These are phyloP conservation scores for Emiliania huxleyi DNA, from an alignment of 78 protist genomes.

Conservation along the genomic window DNA sequence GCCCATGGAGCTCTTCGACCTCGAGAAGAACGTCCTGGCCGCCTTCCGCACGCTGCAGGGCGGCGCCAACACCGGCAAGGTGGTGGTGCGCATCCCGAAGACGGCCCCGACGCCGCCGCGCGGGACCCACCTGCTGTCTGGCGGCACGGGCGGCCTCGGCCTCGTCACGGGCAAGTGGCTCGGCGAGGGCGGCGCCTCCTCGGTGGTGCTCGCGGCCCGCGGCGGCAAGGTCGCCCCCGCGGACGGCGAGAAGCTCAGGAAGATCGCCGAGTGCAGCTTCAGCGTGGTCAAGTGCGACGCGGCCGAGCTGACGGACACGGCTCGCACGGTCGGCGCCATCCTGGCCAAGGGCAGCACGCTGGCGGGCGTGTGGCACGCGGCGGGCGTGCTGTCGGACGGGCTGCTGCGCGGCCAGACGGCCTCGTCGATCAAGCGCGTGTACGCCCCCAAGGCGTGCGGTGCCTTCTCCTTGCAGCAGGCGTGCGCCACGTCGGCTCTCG, in stretches of 20 bases:
- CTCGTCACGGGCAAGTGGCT: slow-evolving; percentile 2
- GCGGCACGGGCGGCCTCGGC: slow-evolving; percentile 45
- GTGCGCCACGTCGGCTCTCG: background rate
- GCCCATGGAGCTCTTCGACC: background rate
- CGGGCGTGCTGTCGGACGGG: background rate
- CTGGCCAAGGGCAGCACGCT: background rate
- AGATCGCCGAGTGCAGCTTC: background rate
- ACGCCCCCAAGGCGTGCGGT: background rate
- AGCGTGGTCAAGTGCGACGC: background rate
- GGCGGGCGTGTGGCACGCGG: slow-evolving; percentile 1
- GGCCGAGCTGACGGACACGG: background rate
- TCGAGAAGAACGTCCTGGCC: background rate
- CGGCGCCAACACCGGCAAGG: slow-evolving; percentile 27
- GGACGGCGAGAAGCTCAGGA: background rate
- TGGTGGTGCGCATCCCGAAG: slow-evolving; percentile 2
- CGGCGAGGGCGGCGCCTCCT: background rate
- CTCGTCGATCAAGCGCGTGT: background rate
- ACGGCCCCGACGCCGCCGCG: background rate
- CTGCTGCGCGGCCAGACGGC: background rate
- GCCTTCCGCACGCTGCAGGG: slow-evolving; percentile 19
- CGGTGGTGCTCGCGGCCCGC: background rate
- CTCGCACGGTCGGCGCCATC: background rate
- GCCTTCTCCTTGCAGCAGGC: background rate
- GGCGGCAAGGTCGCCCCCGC: background rate
- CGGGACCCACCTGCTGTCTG: background rate